Base-by-base conservation (phyloP, 352 stramenopile genomes). In the Globisporangium paroecandrum region DNA sequence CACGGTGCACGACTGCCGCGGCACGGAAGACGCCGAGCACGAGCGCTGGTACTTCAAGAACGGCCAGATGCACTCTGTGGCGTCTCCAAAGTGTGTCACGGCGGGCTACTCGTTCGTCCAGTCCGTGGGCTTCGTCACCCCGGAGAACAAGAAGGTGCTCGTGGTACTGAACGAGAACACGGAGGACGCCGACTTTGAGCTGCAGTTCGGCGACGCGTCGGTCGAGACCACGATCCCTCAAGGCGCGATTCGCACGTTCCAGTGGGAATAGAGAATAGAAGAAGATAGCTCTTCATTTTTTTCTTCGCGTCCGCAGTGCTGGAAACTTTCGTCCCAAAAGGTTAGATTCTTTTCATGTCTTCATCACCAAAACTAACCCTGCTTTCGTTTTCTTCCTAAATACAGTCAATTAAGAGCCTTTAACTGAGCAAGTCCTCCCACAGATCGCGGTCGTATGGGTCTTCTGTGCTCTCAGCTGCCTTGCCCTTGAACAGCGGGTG, bases 161-260 rank as follows among this genome's bases (percentile, higher is more conserved):
- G 86, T 95, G 13, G 83, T 94, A 36, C 72, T 95, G 66, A 95
- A 95, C 67, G 85, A 94, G 61, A 94, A 95, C 76, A 89, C 84
- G 27, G 85, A 93, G 63, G 76, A 83, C 22, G 83, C 80, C 0
- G 61, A 78, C 36, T 93, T 95, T 34, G 77, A 87, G 60, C 63
- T 95, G 43, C 74, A 83, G 25, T 75, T 81, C 57, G 78, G 72
- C 18, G 81, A 71, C 32, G 57, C 70, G 24, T 70, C 72, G n/a
- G 59, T 93, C 34, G 67, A 82, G 36, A 88, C 82, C 29, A 82
- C 74, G 8, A 70, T 95, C 25, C 83, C 83, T 15, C 62, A 65
- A 20, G 74, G 80, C 34, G 84, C 78, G 27, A 95, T 95, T 64
- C 83, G 80, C 10, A 95, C 87, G 54, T 93, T 85, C 64, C 78